These are phyloP conservation scores for Penicillium sp. DNA, from an alignment of 2,329 filamentous ascomycete species.

Conservation along the genomic window DNA sequence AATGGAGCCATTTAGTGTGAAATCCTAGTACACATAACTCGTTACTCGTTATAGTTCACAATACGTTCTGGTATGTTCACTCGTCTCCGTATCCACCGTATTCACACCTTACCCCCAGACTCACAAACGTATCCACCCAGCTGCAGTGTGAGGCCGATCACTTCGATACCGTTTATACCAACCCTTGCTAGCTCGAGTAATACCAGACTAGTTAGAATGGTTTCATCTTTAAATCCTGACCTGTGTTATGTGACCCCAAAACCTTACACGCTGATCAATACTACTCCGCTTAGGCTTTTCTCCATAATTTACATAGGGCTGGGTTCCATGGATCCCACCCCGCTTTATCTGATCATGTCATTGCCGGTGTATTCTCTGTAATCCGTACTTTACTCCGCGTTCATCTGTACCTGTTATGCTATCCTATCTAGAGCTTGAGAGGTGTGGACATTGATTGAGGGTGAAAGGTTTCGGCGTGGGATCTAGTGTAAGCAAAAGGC, in stretches of 20 bases:
- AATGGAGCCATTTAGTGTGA: neutral
- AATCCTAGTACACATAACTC: neutral
- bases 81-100: neutral
- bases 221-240: no score
- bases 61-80: neutral
- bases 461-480: neutral
- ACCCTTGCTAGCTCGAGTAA: neutral
- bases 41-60: neutral
- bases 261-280: neutral
- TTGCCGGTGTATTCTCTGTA: neutral
- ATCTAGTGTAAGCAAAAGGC: neutral
- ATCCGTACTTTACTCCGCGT: neutral
- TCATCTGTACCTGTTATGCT: neutral
- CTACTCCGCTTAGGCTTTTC: neutral
- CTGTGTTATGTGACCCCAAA: neutral
- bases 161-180: neutral
- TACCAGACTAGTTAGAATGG: neutral
- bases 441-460: neutral
- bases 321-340: neutral
- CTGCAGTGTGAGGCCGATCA: slow-evolving; percentile 1
- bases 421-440: neutral
- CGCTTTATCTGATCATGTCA: neutral
- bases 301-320: neutral
- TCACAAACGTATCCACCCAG: neutral
- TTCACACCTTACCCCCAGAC: slow-evolving; percentile 5